A percentile compares a stretch with the other conserved stretches of the same genome.
Evolutionary conservation across 2,329 filamentous ascomycete species (phyloP).

Genomic region (Xylaria sp.): DNA sequence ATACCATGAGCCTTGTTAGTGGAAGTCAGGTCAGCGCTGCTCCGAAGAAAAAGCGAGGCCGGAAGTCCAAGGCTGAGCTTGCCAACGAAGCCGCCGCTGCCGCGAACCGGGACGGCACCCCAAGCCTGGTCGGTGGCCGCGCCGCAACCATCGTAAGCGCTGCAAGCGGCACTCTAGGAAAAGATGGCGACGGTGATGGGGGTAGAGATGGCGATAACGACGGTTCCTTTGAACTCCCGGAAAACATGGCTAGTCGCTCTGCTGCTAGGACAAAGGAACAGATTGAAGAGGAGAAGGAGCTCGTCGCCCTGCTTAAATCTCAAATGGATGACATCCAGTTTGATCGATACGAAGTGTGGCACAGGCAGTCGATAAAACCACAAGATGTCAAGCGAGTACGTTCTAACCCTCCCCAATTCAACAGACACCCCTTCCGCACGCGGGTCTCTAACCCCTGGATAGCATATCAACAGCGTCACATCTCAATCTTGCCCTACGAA

Average conservation of each 20-base stretch:
- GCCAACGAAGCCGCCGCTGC: conserved; percentile 55
- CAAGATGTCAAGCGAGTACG: conserved; percentile 70
- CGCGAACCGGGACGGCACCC: conserved; percentile 47
- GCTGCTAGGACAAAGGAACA: conserved; percentile 68
- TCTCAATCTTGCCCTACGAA: conserved; percentile 77
- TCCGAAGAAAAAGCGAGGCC: conserved; percentile 64
- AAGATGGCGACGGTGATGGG: conserved; percentile 59
- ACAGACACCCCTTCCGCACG: not conserved
- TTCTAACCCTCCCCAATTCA: conserved; percentile 13
- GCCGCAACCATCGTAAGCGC: conserved; percentile 52
- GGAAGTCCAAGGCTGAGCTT: conserved; percentile 64
- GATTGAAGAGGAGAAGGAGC: conserved; percentile 64
- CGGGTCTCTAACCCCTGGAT: conserved; percentile 6
- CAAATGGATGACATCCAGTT: conserved; percentile 71
- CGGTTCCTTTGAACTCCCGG: conserved; percentile 62
- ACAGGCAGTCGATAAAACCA: conserved; percentile 70
- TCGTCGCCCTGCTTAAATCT: conserved; percentile 66
- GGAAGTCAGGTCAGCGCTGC: conserved; percentile 62
- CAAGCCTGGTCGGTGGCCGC: conserved; percentile 50
- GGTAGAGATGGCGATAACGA: conserved; percentile 62
- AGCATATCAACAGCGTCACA: conserved; percentile 80
- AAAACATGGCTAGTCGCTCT: conserved; percentile 45
- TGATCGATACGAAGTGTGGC: conserved; percentile 72
- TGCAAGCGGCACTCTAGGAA: conserved; percentile 47
- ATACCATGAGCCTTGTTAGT: conserved; percentile 64